These are phyloP conservation scores for Gastrolobium villosum DNA, from an alignment of 306 rosid genomes.

Conservation along the genomic window DNA sequence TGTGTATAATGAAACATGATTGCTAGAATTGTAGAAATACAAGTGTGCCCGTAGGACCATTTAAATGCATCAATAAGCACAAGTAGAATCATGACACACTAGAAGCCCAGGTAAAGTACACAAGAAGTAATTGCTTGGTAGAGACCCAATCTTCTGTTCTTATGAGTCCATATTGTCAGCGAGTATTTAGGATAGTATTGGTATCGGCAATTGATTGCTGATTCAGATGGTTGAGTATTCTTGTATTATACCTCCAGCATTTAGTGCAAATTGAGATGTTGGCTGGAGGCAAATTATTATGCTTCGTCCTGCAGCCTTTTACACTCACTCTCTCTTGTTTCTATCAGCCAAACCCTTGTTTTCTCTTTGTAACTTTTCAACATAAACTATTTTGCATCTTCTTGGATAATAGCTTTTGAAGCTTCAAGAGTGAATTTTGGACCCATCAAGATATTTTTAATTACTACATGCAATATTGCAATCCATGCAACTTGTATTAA, in stretches of 20 bases:
- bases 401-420: background rate
- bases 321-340: background rate
- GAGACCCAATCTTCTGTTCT: background rate
- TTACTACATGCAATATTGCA: background rate
- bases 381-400: background rate
- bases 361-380: background rate
- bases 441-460: background rate
- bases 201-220: background rate
- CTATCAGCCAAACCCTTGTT: background rate
- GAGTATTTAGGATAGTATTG: background rate
- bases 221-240: background rate
- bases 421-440: background rate
- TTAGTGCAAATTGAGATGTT: background rate
- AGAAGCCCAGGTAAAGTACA: background rate
- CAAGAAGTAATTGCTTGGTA: background rate
- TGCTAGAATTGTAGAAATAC: background rate
- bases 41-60: background rate
- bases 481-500: constrained; percentile 3
- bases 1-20: background rate
- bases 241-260: background rate
- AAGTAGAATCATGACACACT: background rate
- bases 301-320: background rate
- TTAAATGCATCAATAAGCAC: constrained; percentile 13
- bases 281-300: background rate
- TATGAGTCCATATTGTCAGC: background rate